Base-by-base conservation (phyloP, 176 grass and related monocot genomes). In the Aegilops umbellulata region DNA sequence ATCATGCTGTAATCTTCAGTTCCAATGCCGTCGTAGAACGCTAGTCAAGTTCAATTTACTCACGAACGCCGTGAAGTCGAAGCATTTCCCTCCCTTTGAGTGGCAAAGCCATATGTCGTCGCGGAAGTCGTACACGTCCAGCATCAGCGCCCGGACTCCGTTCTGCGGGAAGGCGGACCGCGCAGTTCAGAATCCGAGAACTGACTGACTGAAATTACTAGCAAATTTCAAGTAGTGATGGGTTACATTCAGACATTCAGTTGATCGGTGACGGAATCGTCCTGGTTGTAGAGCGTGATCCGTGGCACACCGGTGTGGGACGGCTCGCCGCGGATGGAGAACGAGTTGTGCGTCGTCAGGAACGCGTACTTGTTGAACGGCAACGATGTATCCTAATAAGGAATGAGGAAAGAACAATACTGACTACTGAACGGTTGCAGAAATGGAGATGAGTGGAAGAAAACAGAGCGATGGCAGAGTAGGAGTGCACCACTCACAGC, bases 281-380 rank as follows among this genome's bases (percentile, higher is more conserved):
- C 83, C 61, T 92, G 74, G 44, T 92, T 89, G 69, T 69, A 67
- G 8, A 92, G 72, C 20, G 90, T 89, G 76, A 89, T 25, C 32
- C 90, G 58, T 0, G 87, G 86, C 12, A 92, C 72, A 19, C 86
- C 90, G 53, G 86, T 89, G 26, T 67, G 83, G 46, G 86, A 86
- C 24, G 86, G 90, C 82, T 89, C 83, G 2, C 90, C 83, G 4
- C 1, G 32, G 74, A 92, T 92, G 2, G 90, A 87, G 64, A 53
- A 89, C 31, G 90, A 78, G 80, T 86, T 92, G 79, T 89, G 87
- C 36, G 90, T 86, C 30, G 90, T 92, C 41, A 89, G 84, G 82
- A 69, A 89, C 19, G 83, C 90, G 60, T 86, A 92, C 60, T 77
- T 92, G 53, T 92, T 92, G 84, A 92, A 92, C 12, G 90, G 90